Base-by-base conservation (phyloP, 768 basidiomycete genomes). In the Leccinum disarticulatum region DNA sequence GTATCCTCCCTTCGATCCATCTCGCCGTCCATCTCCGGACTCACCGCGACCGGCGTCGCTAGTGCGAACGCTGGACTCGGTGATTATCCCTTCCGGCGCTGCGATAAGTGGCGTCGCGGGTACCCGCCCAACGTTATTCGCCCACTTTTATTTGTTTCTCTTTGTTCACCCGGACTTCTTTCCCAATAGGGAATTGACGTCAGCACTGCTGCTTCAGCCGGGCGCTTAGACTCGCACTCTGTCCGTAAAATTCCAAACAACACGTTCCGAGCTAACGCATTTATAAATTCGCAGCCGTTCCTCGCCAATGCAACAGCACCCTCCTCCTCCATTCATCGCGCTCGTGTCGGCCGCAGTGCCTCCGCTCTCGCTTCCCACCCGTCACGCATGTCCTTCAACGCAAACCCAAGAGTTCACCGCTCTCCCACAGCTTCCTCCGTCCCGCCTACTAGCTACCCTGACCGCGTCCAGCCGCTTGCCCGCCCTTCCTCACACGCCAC, bases 121-220 rank as follows among this genome's bases (percentile, higher is more conserved):
- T 57, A 3, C 19, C 28, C 56, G 47, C 41, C 41, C 38, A 31
- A 17, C 57, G 33, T 59, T 60, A 56, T n/a, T 10, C 1, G 1
- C 52, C 35, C 60, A 50, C 59, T 54, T 4, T 56, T 61, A 28
- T 69, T 65, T 69, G 59, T 35, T 51, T 15, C n/a, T 50, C 48
- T 56, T 61, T 41, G 17, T 25, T 52, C 10, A n/a, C 8, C 33
- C 5, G 5, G 13, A 14, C 13, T 35, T 31, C 13, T 13, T 35
- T 66, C n/a, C 35, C 48, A 54, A 70, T 71, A 72, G 73, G 73
- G 67, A 68, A 70, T 74, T 61, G 62, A 70, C 57, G 53, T 59
- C 70, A 68, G 49, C 19, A 47, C 31, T 13, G 64, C 68, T 62
- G 6, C n/a, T 43, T 43, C 41, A 43, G 52, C 65, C 46, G 56